Percentiles rank a stretch among this genome's conserved stretches.
phyloP scores from a whole-genome alignment of 768 basidiomycete species.

The Xerocomus potaroensis region DNA sequence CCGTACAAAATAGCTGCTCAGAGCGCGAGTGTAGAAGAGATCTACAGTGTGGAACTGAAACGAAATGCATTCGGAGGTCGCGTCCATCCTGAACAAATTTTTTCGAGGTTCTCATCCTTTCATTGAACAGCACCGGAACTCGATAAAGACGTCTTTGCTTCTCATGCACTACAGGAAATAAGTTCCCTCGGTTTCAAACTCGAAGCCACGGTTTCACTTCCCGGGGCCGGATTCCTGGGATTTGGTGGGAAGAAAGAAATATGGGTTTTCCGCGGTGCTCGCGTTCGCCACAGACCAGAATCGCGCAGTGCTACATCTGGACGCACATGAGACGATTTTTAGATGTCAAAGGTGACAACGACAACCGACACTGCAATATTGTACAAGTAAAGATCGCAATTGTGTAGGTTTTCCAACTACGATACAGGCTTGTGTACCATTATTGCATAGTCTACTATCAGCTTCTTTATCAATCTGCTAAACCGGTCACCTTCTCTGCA shows the following conservation, averaged over 20 bases:
- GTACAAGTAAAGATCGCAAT: conserved; percentile 11
- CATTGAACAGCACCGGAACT: conserved; percentile 35
- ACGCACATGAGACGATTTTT: conserved; percentile 11
- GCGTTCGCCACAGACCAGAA: conserved; percentile 27
- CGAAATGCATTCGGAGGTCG: conserved; percentile 35
- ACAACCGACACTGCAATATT: conserved; percentile 8
- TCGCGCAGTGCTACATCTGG: conserved; percentile 23
- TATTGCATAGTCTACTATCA: not conserved
- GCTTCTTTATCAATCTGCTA: conserved; percentile 31
- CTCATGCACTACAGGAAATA: conserved; percentile 60
- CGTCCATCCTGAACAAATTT: not conserved
- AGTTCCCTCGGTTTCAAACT: conserved; percentile 55
- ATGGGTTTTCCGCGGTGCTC: conserved; percentile 56
- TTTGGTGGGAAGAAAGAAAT: conserved; percentile 53
- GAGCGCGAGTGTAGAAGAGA: conserved; percentile 45
- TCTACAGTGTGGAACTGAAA: conserved; percentile 55
- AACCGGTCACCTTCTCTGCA: conserved; percentile 27
- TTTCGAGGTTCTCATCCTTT: conserved; percentile 2
- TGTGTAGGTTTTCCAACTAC: not conserved
- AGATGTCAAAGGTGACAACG: not conserved
- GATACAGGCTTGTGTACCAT: conserved; percentile 1
- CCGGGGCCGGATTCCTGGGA: conserved; percentile 34
- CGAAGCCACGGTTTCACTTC: conserved; percentile 64
- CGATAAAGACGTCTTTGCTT: conserved; percentile 53
- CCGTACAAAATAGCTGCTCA: conserved; percentile 40